Base-by-base conservation (phyloP, 2,329 filamentous ascomycete genomes). In the Sarocladium oryzae region DNA sequence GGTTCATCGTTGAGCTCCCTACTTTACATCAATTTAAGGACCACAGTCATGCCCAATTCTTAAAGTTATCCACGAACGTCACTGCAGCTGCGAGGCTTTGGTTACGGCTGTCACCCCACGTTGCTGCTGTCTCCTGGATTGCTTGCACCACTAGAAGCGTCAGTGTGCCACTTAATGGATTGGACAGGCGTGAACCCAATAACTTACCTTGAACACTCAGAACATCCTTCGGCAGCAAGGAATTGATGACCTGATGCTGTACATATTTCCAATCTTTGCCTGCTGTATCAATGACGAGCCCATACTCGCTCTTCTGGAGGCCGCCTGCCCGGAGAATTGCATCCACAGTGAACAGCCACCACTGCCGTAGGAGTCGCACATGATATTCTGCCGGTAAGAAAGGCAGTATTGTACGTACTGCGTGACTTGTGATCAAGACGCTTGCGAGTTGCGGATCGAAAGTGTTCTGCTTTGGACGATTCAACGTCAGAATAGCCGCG, bases 401-500 rank as follows among this genome's bases (percentile, higher is more conserved):
- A 0, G 93, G 89, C 2, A 99, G 73, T 4, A 99, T 69, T 21
- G 95, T 81, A n/a, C 93, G 81, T 11, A 96, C 80, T 1, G 93
- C 92, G 64, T 99, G 90, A 54, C 86, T 91, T 18, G 87, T 86
- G 0, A 89, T 95, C 28, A 99, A 75, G 7, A 93, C 66, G 62
- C 96, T 89, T 4, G 88, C 84, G 37, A 91, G 68, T 69, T 89
- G 89, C 69, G 95, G 92, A 68, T 93, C 88, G 68, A 90, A 95
- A 26, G 81, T 73, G 51, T 85, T 78, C 11, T 76, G 76, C 11
- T 76, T 77, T 2, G 73, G 75, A 30, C 72, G 63, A 2, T 82
- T 77, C 2, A 81, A 82, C 5, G 79, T 75, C 4, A 89, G 74
- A 0, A 88, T 67, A 6, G 91, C 66, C 0, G 79, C 77, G 0